These are phyloP conservation scores for Vitis hybrid DNA, from an alignment of 177 flowering plant genomes.

Conservation along the genomic window DNA sequence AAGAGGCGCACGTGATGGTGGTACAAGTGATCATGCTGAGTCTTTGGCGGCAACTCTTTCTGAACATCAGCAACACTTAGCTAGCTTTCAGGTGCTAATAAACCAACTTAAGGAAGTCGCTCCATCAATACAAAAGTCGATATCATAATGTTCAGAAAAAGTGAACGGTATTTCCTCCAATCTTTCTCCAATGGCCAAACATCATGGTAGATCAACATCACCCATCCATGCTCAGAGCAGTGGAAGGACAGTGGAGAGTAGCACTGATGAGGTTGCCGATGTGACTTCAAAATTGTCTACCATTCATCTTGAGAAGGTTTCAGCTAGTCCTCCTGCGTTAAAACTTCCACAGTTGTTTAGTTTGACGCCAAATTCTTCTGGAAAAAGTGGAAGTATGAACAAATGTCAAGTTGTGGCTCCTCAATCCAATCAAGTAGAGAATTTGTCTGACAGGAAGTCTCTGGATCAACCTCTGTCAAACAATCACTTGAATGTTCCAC, in stretches of 20 bases:
- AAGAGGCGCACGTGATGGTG: constrained; percentile 56
- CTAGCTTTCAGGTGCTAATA: constrained; percentile 96
- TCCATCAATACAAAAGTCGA: constrained; percentile 81
- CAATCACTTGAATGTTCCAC: constrained; percentile 39
- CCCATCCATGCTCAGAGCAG: constrained; percentile 69
- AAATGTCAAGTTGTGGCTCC: constrained; percentile 47
- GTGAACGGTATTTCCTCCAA: constrained; percentile 62
- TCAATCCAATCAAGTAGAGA: constrained; percentile 55
- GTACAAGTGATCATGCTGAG: constrained; percentile 88
- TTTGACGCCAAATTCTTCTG: constrained; percentile 79
- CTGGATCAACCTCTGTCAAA: constrained; percentile 43
- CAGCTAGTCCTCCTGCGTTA: constrained; percentile 66
- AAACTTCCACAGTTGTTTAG: constrained; percentile 93
- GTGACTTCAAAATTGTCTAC: constrained; percentile 66
- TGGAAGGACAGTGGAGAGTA: constrained; percentile 66
- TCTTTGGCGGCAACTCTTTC: constrained; percentile 84
- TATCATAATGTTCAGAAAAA: constrained; percentile 80
- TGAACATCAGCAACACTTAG: constrained; percentile 94
- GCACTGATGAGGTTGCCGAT: constrained; percentile 58
- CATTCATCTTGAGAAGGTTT: constrained; percentile 67
- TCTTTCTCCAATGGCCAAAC: constrained; percentile 46
- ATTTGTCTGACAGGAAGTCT: constrained; percentile 46
- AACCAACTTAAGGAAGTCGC: constrained; percentile 91
- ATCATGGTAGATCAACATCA: constrained; percentile 51
- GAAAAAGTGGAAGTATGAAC: constrained; percentile 60